Evolutionary conservation across 305 asterid genomes (phyloP).

Genomic region (Petunia hybrid): DNA sequence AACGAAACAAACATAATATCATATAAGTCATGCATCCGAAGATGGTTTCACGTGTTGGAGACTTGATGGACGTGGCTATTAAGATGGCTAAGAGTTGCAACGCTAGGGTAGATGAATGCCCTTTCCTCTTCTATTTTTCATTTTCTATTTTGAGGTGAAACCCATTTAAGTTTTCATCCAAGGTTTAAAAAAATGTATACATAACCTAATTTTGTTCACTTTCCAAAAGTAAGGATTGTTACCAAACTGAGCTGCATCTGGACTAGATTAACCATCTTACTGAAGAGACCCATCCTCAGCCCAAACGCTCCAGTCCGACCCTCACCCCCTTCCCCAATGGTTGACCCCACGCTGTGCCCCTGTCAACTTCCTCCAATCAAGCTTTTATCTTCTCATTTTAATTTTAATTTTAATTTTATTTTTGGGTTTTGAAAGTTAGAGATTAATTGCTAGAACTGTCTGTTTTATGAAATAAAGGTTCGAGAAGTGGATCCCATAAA

Average conservation of each 20-base stretch:
- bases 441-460: slow-evolving; percentile 18
- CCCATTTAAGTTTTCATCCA: slow-evolving; percentile 5
- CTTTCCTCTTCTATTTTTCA: background rate
- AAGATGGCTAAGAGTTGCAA: slow-evolving; percentile 8
- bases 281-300: background rate
- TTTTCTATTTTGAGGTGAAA: background rate
- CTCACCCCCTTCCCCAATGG: background rate
- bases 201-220: background rate
- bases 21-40: background rate
- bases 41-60: slow-evolving; percentile 29
- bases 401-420: too few species aligned
- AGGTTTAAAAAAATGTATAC: background rate
- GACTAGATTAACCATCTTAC: slow-evolving; percentile 26
- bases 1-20: slow-evolving; percentile 5
- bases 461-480: slow-evolving; percentile 22
- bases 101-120: slow-evolving; percentile 21
- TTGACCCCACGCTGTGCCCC: background rate
- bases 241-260: slow-evolving; percentile 12
- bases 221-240: slow-evolving; percentile 12
- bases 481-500: slow-evolving; percentile 6
- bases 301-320: slow-evolving; percentile 23
- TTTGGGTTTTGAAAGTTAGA: slow-evolving; percentile 4
- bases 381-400: background rate
- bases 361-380: slow-evolving; percentile 18
- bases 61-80: slow-evolving; percentile 27